Evolutionary conservation across 1,284 basidiomycete species (phyloP).

Genomic region (Boletus semigastroideus): DNA sequence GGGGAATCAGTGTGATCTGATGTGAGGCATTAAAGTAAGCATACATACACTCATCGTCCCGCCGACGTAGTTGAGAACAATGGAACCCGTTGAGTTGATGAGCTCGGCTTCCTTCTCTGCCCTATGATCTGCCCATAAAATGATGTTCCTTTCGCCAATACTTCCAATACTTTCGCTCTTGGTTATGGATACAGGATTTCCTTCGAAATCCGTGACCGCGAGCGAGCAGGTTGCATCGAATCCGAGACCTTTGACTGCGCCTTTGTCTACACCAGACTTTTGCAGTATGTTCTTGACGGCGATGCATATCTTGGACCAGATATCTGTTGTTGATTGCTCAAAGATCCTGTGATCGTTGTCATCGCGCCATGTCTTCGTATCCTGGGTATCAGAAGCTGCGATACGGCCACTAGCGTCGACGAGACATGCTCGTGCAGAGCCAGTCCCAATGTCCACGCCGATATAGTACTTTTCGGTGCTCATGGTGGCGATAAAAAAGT

Average conservation of each 20-base stretch:
- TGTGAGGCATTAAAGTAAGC: constrained; percentile 31
- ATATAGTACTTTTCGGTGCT: constrained; percentile 51
- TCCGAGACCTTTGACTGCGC: constrained; percentile 83
- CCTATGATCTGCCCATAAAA: constrained; percentile 94
- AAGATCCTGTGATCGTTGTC: constrained; percentile 88
- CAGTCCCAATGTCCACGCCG: constrained; percentile 84
- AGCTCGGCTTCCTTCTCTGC: constrained; percentile 89
- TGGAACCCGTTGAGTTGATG: constrained; percentile 85
- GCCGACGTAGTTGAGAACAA: constrained; percentile 93
- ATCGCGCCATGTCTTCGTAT: constrained; percentile 85
- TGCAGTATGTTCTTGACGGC: constrained; percentile 72
- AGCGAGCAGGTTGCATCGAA: constrained; percentile 98
- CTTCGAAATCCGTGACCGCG: constrained; percentile 78
- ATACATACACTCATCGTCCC: constrained; percentile 90
- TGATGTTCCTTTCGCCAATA: constrained; percentile 76
- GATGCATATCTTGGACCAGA: constrained; percentile 80
- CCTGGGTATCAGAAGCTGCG: constrained; percentile 74
- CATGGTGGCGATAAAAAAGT: constrained; percentile 16
- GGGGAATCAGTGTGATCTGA: constrained; percentile 9
- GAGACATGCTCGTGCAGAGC: constrained; percentile 88
- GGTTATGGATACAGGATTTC: constrained; percentile 80
- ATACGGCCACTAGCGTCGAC: constrained; percentile 77
- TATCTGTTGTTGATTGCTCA: constrained; percentile 87
- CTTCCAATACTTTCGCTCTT: constrained; percentile 64
- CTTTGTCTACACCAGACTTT: constrained; percentile 59